Base-by-base conservation (phyloP, 345 rosid genomes). In the Acer negundo region DNA sequence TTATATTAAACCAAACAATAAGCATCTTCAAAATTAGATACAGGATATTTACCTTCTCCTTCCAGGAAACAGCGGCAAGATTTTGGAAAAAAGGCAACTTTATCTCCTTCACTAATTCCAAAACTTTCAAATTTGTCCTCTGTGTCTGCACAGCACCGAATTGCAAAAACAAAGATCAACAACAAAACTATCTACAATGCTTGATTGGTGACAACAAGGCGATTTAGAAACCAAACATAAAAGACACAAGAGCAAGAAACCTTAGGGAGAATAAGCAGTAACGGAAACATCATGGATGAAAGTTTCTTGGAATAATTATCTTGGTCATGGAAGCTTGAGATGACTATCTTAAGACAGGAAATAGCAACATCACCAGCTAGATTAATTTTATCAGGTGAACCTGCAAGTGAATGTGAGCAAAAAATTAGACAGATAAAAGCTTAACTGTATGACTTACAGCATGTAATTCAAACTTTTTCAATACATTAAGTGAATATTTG, bases 261-360 rank as follows among this genome's bases (percentile, higher is more conserved):
- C 99, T 92, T 86, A 10, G 97, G 92, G 42, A 79, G 84, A 78
- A 91, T 72, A 68, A 94, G 84, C 55, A 96, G 95, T 56, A 92
- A 84, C 3, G 97, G 97, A 77, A 96, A 85, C 77, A 94, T 83
- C 78, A 90, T 82, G 62, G 97, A 80, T 79, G 97, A 87, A 59
- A 94, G 78, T 86, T 91, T 89, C 82, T 82, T 82, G 20, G 78
- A 77, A 79, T 73, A 80, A 55, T 85, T 90, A 79, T 75, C 73
- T 38, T 84, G 83, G 75, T 81, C 82, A 46, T 79, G 78, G 70
- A 85, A 87, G 72, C 76, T 80, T 77, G 89, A 82, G 65, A 83
- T 85, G 44, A 89, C 88, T 80, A 79, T 82, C 82, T 86, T 86
- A 75, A 96, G 76, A 78, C 90, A 79, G 72, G 89, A 78, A 77